Evolutionary conservation across 2,329 filamentous ascomycete species (phyloP).

Genomic region (Alternaria gansuensis): DNA sequence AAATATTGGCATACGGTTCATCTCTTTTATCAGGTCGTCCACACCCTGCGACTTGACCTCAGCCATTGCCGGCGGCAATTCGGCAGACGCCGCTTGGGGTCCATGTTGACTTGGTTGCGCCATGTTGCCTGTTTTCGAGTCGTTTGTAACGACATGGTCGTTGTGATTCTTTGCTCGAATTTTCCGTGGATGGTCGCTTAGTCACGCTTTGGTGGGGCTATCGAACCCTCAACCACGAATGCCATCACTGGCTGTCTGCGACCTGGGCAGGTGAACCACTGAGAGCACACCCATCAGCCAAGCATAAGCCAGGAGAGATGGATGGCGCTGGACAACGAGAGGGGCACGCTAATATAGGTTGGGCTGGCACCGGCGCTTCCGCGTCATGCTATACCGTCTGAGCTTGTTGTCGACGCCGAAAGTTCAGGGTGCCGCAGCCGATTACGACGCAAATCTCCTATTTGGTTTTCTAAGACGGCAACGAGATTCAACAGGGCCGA

Average conservation of each 20-base stretch:
- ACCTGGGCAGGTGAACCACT: conserved; percentile 1
- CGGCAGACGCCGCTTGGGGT: conserved; percentile 48
- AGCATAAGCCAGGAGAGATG: conserved; percentile 14
- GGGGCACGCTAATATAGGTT: conserved; percentile 8
- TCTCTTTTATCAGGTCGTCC: conserved; percentile 69
- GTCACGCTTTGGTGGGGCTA: conserved; percentile 25
- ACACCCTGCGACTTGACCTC: conserved; percentile 64
- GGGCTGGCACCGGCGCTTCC: conserved; percentile 10
- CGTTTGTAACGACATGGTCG: conserved; percentile 6
- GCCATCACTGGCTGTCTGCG: conserved; percentile 7
- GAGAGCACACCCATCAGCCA: conserved; percentile 1
- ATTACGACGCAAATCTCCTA: conserved; percentile 18
- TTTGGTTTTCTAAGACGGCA: conserved; percentile 15
- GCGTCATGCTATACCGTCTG: conserved; percentile 16
- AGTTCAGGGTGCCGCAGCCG: conserved; percentile 7
- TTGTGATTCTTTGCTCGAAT: conserved; percentile 19
- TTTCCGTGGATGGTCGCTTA: conserved; percentile 36
- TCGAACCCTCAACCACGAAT: neutral
- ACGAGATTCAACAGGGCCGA: conserved; percentile 10
- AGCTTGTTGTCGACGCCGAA: conserved; percentile 5
- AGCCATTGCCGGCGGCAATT: conserved; percentile 67
- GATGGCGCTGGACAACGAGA: conserved; percentile 17
- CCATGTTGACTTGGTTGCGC: conserved; percentile 25
- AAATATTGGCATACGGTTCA: conserved; percentile 83
- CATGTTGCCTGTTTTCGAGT: conserved; percentile 25